phyloP scores from a whole-genome alignment of 306 rosid species.

The Dalbergia oliveri region DNA sequence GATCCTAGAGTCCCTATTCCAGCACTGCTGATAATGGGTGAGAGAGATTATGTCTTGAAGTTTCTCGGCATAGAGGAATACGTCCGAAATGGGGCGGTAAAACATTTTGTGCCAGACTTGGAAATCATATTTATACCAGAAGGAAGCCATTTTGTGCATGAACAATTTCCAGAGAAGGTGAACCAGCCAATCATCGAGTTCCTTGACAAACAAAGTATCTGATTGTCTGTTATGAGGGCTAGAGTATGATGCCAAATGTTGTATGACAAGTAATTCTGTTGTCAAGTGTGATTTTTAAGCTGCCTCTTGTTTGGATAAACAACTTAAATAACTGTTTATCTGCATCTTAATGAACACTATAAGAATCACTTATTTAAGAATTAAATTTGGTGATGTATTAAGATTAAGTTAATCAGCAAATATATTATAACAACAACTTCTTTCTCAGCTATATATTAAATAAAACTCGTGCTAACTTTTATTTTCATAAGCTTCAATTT shows the following conservation, averaged over 20 bases:
- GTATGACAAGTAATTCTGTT: background rate
- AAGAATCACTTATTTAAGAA: background rate
- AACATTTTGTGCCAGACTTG: slow-evolving; percentile 60
- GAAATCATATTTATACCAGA: slow-evolving; percentile 56
- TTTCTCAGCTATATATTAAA: background rate
- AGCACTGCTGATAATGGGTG: slow-evolving; percentile 61
- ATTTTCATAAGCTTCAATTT: too few relatives aligned
- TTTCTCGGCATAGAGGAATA: slow-evolving; percentile 65
- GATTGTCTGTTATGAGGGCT: slow-evolving; percentile 20
- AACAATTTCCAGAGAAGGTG: slow-evolving; percentile 65
- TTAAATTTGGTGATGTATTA: background rate
- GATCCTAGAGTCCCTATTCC: slow-evolving; percentile 62
- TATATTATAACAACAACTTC: background rate
- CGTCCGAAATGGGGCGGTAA: slow-evolving; percentile 55
- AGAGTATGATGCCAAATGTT: slow-evolving; percentile 20
- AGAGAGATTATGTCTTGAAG: slow-evolving; percentile 62
- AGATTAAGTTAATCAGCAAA: too few relatives aligned
- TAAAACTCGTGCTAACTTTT: too few relatives aligned
- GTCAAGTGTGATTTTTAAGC: slow-evolving; percentile 20
- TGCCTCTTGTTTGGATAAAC: background rate
- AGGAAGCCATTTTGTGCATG: slow-evolving; percentile 68
- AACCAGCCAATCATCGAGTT: slow-evolving; percentile 62
- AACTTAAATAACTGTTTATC: too few relatives aligned
- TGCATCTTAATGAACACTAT: too few relatives aligned
- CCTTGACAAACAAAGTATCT: slow-evolving; percentile 57